These are phyloP conservation scores for Bruguiera parviflora DNA, from an alignment of 345 rosid genomes.

Conservation along the genomic window DNA sequence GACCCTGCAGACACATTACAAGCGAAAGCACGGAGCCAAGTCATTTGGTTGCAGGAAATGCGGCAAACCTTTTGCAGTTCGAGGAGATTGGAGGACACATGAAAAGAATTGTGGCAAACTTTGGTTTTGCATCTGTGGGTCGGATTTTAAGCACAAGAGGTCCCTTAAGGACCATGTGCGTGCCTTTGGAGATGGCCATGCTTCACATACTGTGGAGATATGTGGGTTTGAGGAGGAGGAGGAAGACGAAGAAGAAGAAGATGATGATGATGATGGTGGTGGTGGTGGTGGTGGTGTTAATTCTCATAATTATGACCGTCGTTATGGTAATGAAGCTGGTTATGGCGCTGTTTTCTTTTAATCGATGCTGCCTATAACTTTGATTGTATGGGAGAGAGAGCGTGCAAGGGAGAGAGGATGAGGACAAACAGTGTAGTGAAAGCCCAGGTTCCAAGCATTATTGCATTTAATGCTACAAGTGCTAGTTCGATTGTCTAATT, in stretches of 20 bases:
- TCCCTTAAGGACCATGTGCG: conserved; percentile 26
- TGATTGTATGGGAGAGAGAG: background rate
- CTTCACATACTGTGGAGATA: conserved; percentile 12
- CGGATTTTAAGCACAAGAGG: conserved; percentile 29
- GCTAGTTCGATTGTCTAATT: conserved; percentile 19
- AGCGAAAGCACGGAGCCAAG: conserved; percentile 19
- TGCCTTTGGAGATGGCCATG: conserved; percentile 26
- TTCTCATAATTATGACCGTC: background rate
- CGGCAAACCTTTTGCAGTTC: conserved; percentile 21
- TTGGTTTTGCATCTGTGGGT: conserved; percentile 29
- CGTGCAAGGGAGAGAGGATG: conserved; percentile 11
- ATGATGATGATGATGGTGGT: background rate
- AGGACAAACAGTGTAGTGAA: conserved; percentile 26
- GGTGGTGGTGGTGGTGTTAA: background rate
- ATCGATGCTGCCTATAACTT: background rate
- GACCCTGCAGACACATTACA: conserved; percentile 26
- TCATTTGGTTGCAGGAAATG: conserved; percentile 23
- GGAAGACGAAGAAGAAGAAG: conserved; percentile 6
- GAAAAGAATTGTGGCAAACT: conserved; percentile 28
- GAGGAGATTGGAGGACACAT: conserved; percentile 27
- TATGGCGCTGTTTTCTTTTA: conserved; percentile 15
- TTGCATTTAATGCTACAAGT: conserved; percentile 25
- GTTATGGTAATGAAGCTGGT: background rate
- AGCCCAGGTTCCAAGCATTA: conserved; percentile 16
- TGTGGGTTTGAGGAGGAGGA: conserved; percentile 4